Percentiles rank a stretch among this genome's conserved stretches.
Conservation (phyloP, 805 yeast genomes). For the Millerago galiae region DNA sequence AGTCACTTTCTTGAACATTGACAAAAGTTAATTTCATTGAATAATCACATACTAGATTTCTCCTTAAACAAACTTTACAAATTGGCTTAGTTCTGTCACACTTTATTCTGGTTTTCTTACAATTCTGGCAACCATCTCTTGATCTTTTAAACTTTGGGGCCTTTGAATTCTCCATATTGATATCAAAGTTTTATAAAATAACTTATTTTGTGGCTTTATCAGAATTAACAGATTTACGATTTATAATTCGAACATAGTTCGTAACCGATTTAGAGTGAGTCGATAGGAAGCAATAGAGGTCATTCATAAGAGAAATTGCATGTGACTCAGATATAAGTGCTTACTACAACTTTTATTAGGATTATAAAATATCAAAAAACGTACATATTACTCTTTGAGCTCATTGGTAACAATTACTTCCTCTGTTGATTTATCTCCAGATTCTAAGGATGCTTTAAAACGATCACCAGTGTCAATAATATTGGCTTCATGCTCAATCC, state of each 20-base stretch:
- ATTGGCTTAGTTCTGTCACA: constrained; percentile 8
- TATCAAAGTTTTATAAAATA: too few species aligned
- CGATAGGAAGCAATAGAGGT: too few species aligned
- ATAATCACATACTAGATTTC: constrained; percentile 8
- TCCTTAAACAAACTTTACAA: constrained; percentile 5
- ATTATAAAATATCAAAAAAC: too few species aligned
- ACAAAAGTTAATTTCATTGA: constrained; percentile 9
- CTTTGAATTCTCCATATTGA: neutral
- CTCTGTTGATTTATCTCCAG: neutral
- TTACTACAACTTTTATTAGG: too few species aligned
- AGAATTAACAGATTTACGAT: too few species aligned
- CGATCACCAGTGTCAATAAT: too few species aligned
- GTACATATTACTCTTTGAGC: neutral
- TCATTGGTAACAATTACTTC: neutral
- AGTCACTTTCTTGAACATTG: constrained; percentile 5
- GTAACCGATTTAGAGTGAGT: too few species aligned
- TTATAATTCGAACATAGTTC: too few species aligned
- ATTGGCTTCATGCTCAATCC: constrained; percentile 1
- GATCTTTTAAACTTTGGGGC: neutral
- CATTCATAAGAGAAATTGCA: too few species aligned
- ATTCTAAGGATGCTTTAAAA: neutral
- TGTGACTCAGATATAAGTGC: too few species aligned
- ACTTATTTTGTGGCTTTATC: too few species aligned
- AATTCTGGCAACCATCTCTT: constrained; percentile 9
- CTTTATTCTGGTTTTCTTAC: constrained; percentile 4